These are phyloP conservation scores for Eucalyptus cloeziana DNA, from an alignment of 345 rosid genomes.

Conservation along the genomic window DNA sequence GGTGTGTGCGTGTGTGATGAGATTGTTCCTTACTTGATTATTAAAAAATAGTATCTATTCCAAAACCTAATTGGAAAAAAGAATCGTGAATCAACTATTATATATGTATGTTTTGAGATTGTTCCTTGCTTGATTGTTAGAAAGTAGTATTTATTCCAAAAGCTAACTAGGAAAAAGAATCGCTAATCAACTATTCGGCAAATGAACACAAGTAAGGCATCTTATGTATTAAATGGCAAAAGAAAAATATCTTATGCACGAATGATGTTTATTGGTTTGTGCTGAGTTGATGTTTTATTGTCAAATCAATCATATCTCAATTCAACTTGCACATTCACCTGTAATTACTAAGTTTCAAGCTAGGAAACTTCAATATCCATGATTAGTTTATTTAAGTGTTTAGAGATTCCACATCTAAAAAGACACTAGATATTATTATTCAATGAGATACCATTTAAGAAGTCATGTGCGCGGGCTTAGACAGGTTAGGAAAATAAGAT, in stretches of 20 bases:
- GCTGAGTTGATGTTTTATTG: neutral
- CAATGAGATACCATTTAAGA: accelerated
- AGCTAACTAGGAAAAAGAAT: too few species aligned
- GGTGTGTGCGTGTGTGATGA: accelerated
- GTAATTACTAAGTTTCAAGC: accelerated
- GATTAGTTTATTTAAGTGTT: neutral
- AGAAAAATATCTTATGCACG: neutral
- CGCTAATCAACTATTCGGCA: accelerated
- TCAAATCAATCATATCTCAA: neutral
- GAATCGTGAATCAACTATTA: too few species aligned
- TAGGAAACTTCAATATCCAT: neutral
- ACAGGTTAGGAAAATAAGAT: neutral
- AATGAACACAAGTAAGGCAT: neutral
- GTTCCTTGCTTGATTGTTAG: too few species aligned
- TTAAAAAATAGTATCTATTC: too few species aligned
- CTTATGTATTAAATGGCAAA: accelerated
- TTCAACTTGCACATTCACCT: neutral
- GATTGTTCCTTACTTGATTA: too few species aligned
- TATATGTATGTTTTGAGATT: too few species aligned
- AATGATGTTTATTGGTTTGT: neutral
- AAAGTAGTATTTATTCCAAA: too few species aligned
- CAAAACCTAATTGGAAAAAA: too few species aligned
- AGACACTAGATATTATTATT: neutral
- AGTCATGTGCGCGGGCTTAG: neutral
- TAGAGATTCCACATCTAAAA: neutral